Conservation (phyloP, 2,329 filamentous ascomycete genomes). For the Teratosphaeria pseudoeucalypti region DNA sequence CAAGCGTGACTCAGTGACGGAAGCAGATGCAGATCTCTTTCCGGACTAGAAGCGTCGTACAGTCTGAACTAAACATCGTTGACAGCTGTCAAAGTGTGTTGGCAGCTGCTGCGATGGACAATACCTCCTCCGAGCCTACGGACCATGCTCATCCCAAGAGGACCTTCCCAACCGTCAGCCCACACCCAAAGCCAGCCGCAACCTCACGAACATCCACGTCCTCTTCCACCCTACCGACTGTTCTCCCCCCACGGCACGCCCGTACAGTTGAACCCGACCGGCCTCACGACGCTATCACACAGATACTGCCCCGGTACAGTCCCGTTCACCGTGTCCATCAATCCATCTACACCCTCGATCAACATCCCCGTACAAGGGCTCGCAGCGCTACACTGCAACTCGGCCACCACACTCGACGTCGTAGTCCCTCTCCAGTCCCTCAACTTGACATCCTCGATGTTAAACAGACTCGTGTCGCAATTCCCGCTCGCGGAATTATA, state of each 20-base stretch:
- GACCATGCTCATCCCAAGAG: too few relatives aligned
- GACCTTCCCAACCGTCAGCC: too few relatives aligned
- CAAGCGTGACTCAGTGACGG: too few relatives aligned
- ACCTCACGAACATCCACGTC: neutral
- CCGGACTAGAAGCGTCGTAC: too few relatives aligned
- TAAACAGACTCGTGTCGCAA: conserved; percentile 10
- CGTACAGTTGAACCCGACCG: neutral
- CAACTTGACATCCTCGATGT: neutral
- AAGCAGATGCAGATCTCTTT: too few relatives aligned
- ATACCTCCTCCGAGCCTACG: too few relatives aligned
- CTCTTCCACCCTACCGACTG: neutral
- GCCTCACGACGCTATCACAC: neutral
- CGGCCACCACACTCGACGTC: conserved; percentile 21
- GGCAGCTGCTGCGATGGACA: too few relatives aligned
- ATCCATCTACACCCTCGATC: neutral
- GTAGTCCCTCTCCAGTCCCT: neutral
- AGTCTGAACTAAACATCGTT: neutral
- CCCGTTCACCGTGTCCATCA: neutral
- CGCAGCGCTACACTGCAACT: neutral
- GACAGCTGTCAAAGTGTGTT: neutral
- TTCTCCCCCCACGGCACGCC: neutral
- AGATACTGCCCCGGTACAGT: neutral
- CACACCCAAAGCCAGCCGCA: neutral
- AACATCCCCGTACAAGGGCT: neutral
- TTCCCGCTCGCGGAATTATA: conserved; percentile 14